A percentile compares a stretch with the other conserved stretches of the same genome.
Conservation (phyloP, 495 filamentous ascomycete species). For the Recurvomyces mirabilis region DNA sequence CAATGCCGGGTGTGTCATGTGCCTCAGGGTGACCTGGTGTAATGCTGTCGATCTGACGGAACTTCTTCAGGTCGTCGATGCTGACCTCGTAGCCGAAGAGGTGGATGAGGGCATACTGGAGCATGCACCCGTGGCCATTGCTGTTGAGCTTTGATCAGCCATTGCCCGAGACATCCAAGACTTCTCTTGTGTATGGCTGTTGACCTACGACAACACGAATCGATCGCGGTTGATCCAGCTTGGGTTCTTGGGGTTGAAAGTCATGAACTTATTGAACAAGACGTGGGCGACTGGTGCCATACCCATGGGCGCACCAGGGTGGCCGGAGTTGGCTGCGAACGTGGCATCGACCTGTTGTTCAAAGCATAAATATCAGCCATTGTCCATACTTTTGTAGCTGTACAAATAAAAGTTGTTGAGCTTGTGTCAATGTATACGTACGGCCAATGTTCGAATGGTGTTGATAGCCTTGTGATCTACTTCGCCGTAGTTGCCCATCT, state of each 20-base stretch:
- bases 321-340: constrained; percentile 87
- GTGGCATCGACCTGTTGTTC: constrained; percentile 86
- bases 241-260: constrained; percentile 98
- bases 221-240: constrained; percentile 93
- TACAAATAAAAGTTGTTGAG: not conserved
- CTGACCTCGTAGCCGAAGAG: constrained; percentile 80
- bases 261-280: constrained; percentile 98
- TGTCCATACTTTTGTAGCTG: constrained; percentile 15
- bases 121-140: constrained; percentile 98
- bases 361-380: constrained; percentile 25
- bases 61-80: constrained; percentile 85
- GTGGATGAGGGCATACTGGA: constrained; percentile 97
- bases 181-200: not conserved
- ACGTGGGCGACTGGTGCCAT: constrained; percentile 97
- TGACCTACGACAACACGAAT: constrained; percentile 98
- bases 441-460: constrained; percentile 91
- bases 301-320: constrained; percentile 98
- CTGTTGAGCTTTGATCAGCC: constrained; percentile 37
- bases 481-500: constrained; percentile 83
- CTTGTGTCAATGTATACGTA: constrained; percentile 40
- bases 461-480: constrained; percentile 84
- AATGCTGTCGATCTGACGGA: constrained; percentile 79
- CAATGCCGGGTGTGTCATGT: constrained; percentile 89
- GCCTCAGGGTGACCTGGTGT: constrained; percentile 95
- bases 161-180: not conserved